Percentiles rank a stretch among this genome's conserved stretches.
phyloP scores from a whole-genome alignment of 2,329 filamentous ascomycete species.

The Orbilia javanica region DNA sequence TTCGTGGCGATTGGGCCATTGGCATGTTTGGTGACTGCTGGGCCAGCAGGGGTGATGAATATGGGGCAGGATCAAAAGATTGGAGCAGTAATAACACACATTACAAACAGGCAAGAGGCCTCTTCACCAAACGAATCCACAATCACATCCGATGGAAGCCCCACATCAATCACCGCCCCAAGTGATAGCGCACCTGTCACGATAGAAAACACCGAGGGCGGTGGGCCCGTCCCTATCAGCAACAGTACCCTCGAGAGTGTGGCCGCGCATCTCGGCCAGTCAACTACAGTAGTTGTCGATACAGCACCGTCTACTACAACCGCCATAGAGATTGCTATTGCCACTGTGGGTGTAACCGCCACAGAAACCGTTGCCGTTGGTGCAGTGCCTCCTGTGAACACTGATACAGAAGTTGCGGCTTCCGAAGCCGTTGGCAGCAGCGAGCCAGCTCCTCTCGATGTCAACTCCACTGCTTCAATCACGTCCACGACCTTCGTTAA shows the following conservation, averaged over 20 bases:
- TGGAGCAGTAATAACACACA: not conserved
- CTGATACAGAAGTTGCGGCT: conserved; percentile 12
- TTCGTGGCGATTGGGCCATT: conserved; percentile 23
- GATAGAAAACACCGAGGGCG: not conserved
- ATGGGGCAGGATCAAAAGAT: not conserved
- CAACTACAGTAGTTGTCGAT: conserved; percentile 15
- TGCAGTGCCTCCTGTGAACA: not conserved
- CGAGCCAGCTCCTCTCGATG: conserved; percentile 18
- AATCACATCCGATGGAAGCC: not conserved
- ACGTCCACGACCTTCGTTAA: too few species aligned
- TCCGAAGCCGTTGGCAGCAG: conserved; percentile 19
- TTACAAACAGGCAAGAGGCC: not conserved
- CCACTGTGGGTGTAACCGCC: conserved; percentile 35
- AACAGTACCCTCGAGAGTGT: not conserved
- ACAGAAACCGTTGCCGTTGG: conserved; percentile 40
- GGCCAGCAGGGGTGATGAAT: conserved; percentile 16
- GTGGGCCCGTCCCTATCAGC: not conserved
- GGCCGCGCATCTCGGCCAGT: not conserved
- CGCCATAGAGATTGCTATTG: conserved; percentile 22
- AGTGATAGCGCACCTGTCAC: not conserved
- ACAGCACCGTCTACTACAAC: conserved; percentile 41
- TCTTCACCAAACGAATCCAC: not conserved
- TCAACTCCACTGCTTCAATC: conserved; percentile 1
- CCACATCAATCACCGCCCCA: not conserved
- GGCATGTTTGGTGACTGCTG: conserved; percentile 13